Conservation (phyloP, 75 land plant genomes). For the Cunninghamia lanceolata region DNA sequence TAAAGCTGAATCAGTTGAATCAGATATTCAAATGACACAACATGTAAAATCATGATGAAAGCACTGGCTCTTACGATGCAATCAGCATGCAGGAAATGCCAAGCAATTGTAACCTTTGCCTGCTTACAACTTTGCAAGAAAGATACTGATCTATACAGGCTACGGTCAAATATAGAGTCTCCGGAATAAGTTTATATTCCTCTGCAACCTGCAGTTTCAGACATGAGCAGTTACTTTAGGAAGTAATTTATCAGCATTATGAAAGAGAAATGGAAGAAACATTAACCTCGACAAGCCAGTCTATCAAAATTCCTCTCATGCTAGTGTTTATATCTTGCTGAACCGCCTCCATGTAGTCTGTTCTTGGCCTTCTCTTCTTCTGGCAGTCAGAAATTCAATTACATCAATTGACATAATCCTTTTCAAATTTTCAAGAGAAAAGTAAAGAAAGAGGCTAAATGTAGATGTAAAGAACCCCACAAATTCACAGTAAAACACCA, state of each 20-base stretch:
- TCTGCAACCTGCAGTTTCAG: constrained; percentile 30
- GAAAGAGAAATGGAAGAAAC: background rate
- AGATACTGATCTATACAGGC: constrained; percentile 36
- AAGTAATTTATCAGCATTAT: background rate
- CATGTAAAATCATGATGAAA: background rate
- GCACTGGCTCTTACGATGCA: constrained; percentile 39
- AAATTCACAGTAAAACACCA: no score
- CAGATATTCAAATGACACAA: background rate
- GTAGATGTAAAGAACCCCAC: no score
- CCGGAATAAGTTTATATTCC: constrained; percentile 36
- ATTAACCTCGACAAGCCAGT: constrained; percentile 88
- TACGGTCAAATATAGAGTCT: constrained; percentile 42
- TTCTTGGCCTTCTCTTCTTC: constrained; percentile 37
- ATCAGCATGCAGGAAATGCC: constrained; percentile 41
- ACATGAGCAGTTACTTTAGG: background rate
- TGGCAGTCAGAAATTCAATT: background rate
- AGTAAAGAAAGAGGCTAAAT: no score
- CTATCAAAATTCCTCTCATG: constrained; percentile 79
- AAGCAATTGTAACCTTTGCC: constrained; percentile 34
- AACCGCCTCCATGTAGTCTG: constrained; percentile 61
- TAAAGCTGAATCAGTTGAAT: background rate
- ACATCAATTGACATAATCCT: background rate
- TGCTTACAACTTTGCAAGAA: constrained; percentile 13
- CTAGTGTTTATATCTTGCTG: constrained; percentile 58
- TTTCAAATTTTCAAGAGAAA: background rate